Evolutionary conservation across 305 asterid species (phyloP), one percentile per base, ranked within the genome.

Genomic region (Fraxinus paxiana): DNA sequence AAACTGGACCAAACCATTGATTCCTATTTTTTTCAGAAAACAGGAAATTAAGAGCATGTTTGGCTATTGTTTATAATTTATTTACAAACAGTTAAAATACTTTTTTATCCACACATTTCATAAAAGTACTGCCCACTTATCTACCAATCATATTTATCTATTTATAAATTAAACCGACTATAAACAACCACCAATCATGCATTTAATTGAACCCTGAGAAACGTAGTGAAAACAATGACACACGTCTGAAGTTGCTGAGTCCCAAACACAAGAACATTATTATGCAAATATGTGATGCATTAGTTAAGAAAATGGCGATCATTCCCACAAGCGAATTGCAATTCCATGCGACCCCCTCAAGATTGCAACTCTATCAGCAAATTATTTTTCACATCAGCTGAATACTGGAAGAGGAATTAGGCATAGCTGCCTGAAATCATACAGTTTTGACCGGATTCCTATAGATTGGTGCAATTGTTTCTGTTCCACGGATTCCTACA

Each of bases 201-300:
- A n/a, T 54, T 54, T 17, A 54, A 37, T 28, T 2, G 12, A 78
- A 48, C 48, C 6, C 31, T 74, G 15, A 6, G 65, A 61, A 54
- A 79, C 61, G 61, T 28, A 34, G 82, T 61, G 76, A 70, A 74
- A 67, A 15, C 81, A 48, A 76, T 31, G 74, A 46, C 77, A 73
- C 80, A 26, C 24, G 61, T 67, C 71, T 3, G 17, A 73, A 9
- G 33, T 41, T 73, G 12, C 33, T 18, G 73, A 82, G 81, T 74
- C 46, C 18, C 73, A 74, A 76, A 82, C 2, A 82, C 6, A 41
- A 79, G 6, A 63, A 63, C 17, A 63, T 24, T 63, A 63, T 20
- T 56, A 56, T 56, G 30, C 30, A 56, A 56, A 63, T 63, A 24
- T 22, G 34, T 63, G 17, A 26, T 22, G 34, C 33, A 24, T 24